Base-by-base conservation (phyloP, 345 rosid species). In the Clarkia xantiana region DNA sequence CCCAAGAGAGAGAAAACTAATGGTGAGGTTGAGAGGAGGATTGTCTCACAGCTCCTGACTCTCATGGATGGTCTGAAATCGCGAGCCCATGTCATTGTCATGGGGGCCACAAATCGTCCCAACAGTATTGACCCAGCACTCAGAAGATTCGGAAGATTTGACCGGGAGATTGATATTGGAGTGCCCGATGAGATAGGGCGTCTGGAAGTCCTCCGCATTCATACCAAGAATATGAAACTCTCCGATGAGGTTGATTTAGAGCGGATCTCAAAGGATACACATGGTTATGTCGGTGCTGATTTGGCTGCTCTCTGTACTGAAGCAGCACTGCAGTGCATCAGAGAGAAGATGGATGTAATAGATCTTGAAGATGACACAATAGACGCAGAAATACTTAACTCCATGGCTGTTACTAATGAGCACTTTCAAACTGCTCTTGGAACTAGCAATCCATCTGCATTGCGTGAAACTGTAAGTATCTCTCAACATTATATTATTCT, bases 201-300 rank as follows among this genome's bases (percentile, higher is more conserved):
- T 39, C 95, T 89, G 50, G 97, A 89, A 68, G 97, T 89, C 65
- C 90, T 89, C 44, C 84, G 97, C 40, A 89, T 89, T 49, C 97
- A 89, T 55, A 89, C 97, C 0, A 89, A 89, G 80, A 89, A 89
- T 67, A 89, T 89, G 97, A 89, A 86, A 72, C 86, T 89, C 46
- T 65, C 95, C 14, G 95, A 86, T 53, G 94, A 88, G 93, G 97
- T 86, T 40, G 97, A 89, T 72, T 59, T 89, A 29, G 97, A 89
- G 65, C 82, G 75, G 69, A 82, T 89, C 49, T 58, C 90, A n/a
- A 82, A 85, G 73, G 78, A 89, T 56, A 85, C 97, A 3, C 97
- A 89, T 68, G 97, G 97, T 47, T 89, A 82, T 69, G 97, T 89
- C 72, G 97, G 95, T 61, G 94, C 97, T 66, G 97, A 89, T 64